Evolutionary conservation across 2,329 filamentous ascomycete species (phyloP), one percentile per base, ranked within the genome.

Genomic region (Stenocarpella maydis): DNA sequence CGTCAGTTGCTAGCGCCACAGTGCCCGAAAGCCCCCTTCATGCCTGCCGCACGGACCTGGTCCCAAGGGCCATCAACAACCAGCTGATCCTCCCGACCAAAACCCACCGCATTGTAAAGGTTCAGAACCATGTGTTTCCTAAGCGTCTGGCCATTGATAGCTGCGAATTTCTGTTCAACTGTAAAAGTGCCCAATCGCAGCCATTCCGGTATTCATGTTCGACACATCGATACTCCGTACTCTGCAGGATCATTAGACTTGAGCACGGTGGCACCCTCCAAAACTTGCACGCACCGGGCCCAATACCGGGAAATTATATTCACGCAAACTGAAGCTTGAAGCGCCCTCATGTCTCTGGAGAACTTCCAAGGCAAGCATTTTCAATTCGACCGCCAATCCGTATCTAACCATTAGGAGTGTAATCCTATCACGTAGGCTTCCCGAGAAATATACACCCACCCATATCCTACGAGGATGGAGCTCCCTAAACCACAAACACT

Each of bases 1-100:
- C 50, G 41, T 43, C 24, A 24, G 53, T 26, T 54, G 61, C 66
- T 69, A 69, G 69, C 69, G 69, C 69, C 69, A 71, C 67, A 58
- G 63, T 71, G 70, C 68, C 70, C 67, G 34, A 52, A 54, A 69
- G 54, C 69, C 63, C 60, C 60, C 31, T 49, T 28, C 53, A 54
- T 60, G 69, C 47, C 37, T 58, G 45, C 43, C 39, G 54, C 65
- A 67, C 65, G 53, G 65, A 58, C 47, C 49, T 15, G 1, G 41
- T 26, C 53, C 52, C 34, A 19, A 54, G n/a, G 19, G 21, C 37
- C 14, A 19, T 15, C 28, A 49, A 10, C 43, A 24, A 26, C n/a
- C 26, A 61, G 4, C 31, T 9, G 4, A 9, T 34, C 31, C 31
- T 34, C n/a, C n/a, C 31, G 12, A 4, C 31, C 28, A 19, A 15